Percentiles rank a stretch among this genome's conserved stretches.
phyloP scores from a whole-genome alignment of 2,329 filamentous ascomycete genomes.

The Sarocladium strictum region DNA sequence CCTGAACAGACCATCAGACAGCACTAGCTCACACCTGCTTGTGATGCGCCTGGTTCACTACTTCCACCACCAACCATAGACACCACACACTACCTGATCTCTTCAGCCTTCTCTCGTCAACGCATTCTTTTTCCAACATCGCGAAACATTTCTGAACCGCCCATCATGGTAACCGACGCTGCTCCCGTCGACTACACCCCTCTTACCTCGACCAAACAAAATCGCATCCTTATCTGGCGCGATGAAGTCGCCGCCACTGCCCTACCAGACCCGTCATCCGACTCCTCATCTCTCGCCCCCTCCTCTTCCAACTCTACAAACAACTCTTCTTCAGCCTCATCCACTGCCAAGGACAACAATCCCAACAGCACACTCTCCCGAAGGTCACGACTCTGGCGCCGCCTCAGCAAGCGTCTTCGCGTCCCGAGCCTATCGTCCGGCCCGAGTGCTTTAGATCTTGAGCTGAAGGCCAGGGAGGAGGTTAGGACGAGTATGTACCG shows the following conservation, averaged over 20 bases:
- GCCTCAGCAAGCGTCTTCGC: conserved; percentile 21
- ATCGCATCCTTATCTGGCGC: conserved; percentile 44
- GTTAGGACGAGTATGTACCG: conserved; percentile 31
- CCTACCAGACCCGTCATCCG: conserved; percentile 24
- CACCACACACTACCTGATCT: not conserved
- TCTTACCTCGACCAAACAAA: conserved; percentile 28
- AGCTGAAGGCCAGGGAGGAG: conserved; percentile 12
- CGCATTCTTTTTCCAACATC: not conserved
- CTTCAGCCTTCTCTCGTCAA: not conserved
- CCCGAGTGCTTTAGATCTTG: not conserved
- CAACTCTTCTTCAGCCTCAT: conserved; percentile 18
- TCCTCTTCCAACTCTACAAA: conserved; percentile 25
- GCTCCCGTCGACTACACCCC: conserved; percentile 15
- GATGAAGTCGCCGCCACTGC: conserved; percentile 37
- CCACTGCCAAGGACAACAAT: not conserved
- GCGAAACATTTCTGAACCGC: not conserved
- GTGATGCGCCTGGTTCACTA: no score
- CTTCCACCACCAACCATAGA: no score
- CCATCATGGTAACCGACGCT: conserved; percentile 6
- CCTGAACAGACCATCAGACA: not conserved
- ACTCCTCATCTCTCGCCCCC: conserved; percentile 22
- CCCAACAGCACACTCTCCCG: not conserved
- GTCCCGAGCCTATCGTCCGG: conserved; percentile 13
- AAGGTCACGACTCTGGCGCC: conserved; percentile 18
- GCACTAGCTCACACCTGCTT: not conserved